Evolutionary conservation across 2,329 filamentous ascomycete genomes (phyloP).

Genomic region (Penicillium sp.): DNA sequence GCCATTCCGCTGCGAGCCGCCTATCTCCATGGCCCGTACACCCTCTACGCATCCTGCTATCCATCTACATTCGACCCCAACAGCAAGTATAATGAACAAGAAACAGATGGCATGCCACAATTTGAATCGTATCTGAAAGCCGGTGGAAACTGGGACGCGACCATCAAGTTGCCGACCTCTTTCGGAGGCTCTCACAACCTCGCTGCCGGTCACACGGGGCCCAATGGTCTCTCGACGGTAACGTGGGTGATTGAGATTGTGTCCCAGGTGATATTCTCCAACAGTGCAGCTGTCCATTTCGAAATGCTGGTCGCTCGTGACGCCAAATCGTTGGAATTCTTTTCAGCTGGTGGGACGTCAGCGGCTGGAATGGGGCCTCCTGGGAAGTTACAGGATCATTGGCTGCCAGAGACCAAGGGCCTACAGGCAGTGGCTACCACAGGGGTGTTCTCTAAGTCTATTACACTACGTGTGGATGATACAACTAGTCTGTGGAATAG

Average conservation of each 20-base stretch:
- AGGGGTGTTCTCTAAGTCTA: conserved; percentile 81
- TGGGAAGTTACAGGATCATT: conserved; percentile 75
- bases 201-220: conserved; percentile 47
- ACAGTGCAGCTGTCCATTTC: conserved; percentile 81
- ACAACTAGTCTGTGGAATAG: conserved; percentile 90
- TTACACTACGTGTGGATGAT: conserved; percentile 79
- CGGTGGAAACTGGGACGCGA: conserved; percentile 80
- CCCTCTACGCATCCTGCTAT: conserved; percentile 81
- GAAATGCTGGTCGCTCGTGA: conserved; percentile 86
- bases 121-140: conserved; percentile 98
- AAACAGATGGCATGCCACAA: conserved; percentile 75
- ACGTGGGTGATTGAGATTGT: conserved; percentile 90
- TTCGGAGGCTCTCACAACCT: conserved; percentile 48
- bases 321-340: conserved; percentile 74
- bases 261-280: conserved; percentile 92
- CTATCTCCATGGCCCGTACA: conserved; percentile 95
- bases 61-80: conserved; percentile 83
- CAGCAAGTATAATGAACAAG: conserved; percentile 68
- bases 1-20: conserved; percentile 88
- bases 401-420: conserved; percentile 58
- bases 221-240: conserved; percentile 55
- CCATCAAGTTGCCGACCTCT: conserved; percentile 75
- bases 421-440: conserved; percentile 63
- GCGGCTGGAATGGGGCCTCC: conserved; percentile 54
- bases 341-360: conserved; percentile 57